phyloP scores from a whole-genome alignment of 2,329 filamentous ascomycete genomes.

The Alternaria incomplexa region DNA sequence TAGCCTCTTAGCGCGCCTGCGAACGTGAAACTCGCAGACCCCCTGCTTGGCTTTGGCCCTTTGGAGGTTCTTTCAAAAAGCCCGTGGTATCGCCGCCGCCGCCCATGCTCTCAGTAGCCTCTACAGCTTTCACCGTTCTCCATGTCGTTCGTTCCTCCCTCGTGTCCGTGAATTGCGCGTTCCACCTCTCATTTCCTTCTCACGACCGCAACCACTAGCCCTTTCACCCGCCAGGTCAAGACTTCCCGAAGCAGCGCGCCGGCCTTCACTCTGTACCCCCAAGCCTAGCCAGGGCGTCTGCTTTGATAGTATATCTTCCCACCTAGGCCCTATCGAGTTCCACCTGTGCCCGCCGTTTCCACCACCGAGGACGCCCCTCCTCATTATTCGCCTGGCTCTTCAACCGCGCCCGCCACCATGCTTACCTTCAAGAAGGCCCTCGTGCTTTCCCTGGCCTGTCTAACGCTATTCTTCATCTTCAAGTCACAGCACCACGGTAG shows the following conservation, averaged over 20 bases:
- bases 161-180: constrained; percentile 2
- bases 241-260: constrained; percentile 3
- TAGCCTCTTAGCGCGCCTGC: constrained; percentile 1
- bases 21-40: constrained; percentile 11
- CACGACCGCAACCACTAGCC: constrained; percentile 2
- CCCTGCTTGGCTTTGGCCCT: constrained; percentile 9
- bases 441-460: constrained; percentile 70
- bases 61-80: constrained; percentile 4
- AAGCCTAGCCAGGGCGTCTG: constrained; percentile 12
- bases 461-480: constrained; percentile 73
- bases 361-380: neutral
- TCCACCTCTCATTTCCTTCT: constrained; percentile 2
- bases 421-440: constrained; percentile 79
- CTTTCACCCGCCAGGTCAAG: neutral
- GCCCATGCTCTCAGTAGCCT: neutral
- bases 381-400: neutral
- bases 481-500: constrained; percentile 61
- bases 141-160: neutral
- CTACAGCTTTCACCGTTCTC: neutral
- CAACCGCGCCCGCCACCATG: constrained; percentile 59
- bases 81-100: neutral
- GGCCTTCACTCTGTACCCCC: constrained; percentile 2
- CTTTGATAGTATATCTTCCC: constrained; percentile 7
- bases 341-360: neutral
- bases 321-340: constrained; percentile 2